Evolutionary conservation across 495 filamentous ascomycete species (phyloP).

Genomic region (Collariella sp.): DNA sequence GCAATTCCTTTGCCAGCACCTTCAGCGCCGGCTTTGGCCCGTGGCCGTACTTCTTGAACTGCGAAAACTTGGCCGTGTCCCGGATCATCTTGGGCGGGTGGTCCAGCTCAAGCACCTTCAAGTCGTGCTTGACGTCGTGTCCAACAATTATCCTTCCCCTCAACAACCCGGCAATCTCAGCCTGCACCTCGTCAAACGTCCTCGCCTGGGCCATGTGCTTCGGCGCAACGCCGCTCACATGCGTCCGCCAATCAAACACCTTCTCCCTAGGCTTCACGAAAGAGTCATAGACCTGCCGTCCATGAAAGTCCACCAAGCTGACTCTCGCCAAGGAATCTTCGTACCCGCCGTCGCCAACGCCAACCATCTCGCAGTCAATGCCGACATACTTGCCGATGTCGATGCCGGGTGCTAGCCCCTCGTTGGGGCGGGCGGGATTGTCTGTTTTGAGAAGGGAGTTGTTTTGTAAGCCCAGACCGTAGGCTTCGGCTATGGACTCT

Average conservation of each 20-base stretch:
- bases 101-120: conserved; percentile 62
- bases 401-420: conserved; percentile 37
- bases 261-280: conserved; percentile 69
- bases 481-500: conserved; percentile 53
- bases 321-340: conserved; percentile 68
- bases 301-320: conserved; percentile 86
- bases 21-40: conserved; percentile 74
- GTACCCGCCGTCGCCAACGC: conserved; percentile 64
- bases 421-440: conserved; percentile 35
- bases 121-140: conserved; percentile 82
- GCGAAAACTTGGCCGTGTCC: conserved; percentile 71
- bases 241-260: conserved; percentile 84
- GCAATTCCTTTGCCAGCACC: conserved; percentile 62
- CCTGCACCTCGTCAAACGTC: conserved; percentile 64
- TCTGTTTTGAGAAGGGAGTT: conserved; percentile 19
- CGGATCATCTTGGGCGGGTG: conserved; percentile 71
- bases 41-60: conserved; percentile 62
- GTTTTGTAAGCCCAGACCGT: conserved; percentile 36
- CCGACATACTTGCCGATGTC: conserved; percentile 80
- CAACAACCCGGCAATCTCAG: conserved; percentile 61
- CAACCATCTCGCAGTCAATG: conserved; percentile 98
- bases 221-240: conserved; percentile 68
- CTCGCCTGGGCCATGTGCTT: conserved; percentile 60
- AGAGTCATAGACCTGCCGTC: conserved; percentile 80
- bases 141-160: conserved; percentile 70